phyloP scores from a whole-genome alignment of 148 eudicot genomes.

The Rheum nobile region DNA sequence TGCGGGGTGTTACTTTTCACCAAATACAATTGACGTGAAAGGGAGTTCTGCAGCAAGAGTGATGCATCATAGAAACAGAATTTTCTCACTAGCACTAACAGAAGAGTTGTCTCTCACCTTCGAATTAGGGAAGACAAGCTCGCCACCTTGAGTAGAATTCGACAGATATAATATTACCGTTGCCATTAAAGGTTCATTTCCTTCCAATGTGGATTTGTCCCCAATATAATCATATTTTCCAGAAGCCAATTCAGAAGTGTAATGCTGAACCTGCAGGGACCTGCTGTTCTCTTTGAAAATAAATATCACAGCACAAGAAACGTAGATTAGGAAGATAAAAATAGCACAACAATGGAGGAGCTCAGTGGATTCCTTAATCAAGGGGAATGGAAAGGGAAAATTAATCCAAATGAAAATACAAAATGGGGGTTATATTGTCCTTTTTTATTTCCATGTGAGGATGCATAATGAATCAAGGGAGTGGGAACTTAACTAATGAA shows the following conservation, averaged over 20 bases:
- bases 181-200: slow-evolving; percentile 56
- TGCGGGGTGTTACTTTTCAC: neutral
- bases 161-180: slow-evolving; percentile 80
- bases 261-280: slow-evolving; percentile 37
- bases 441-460: neutral
- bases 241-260: slow-evolving; percentile 39
- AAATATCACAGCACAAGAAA: neutral
- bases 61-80: neutral
- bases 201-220: slow-evolving; percentile 23
- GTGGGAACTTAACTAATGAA: neutral
- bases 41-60: neutral
- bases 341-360: neutral
- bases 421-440: neutral
- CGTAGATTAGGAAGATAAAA: neutral
- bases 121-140: slow-evolving; percentile 69
- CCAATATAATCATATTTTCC: slow-evolving; percentile 40
- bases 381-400: neutral
- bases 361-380: slow-evolving; percentile 1
- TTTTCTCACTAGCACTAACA: neutral
- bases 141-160: slow-evolving; percentile 59
- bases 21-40: no score
- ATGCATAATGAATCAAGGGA: neutral
- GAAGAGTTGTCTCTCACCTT: slow-evolving; percentile 33
- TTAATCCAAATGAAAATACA: neutral
- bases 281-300: slow-evolving; percentile 41